phyloP scores from a whole-genome alignment of 306 rosid species.

The Acacia confusa region DNA sequence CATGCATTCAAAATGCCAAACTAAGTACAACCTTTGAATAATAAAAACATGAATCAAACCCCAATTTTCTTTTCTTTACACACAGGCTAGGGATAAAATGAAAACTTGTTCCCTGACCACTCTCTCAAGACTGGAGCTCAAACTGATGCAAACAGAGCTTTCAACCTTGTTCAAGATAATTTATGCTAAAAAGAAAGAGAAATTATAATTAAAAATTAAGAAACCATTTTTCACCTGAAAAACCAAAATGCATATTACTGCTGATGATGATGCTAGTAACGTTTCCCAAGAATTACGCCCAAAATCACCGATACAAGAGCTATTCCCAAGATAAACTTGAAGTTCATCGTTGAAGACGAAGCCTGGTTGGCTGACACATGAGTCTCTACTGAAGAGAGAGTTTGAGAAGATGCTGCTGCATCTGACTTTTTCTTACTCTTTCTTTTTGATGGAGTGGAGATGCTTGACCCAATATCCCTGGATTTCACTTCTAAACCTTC shows the following conservation, averaged over 20 bases:
- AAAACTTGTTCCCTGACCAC: conserved; percentile 67
- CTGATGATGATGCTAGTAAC: conserved; percentile 46
- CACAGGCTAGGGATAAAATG: conserved; percentile 56
- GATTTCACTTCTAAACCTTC: conserved; percentile 69
- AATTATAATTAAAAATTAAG: neutral
- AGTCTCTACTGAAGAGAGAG: conserved; percentile 52
- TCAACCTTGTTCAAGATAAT: conserved; percentile 38
- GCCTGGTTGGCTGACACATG: conserved; percentile 42
- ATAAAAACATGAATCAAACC: conserved; percentile 39
- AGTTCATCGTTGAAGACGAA: conserved; percentile 50
- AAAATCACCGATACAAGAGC: conserved; percentile 72
- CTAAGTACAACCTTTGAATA: conserved; percentile 34
- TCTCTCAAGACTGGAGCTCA: conserved; percentile 36
- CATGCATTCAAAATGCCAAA: conserved; percentile 30
- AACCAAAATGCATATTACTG: conserved; percentile 25
- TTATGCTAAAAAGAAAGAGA: conserved; percentile 10
- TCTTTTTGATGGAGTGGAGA: conserved; percentile 70
- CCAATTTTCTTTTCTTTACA: conserved; percentile 48
- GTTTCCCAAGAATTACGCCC: conserved; percentile 86
- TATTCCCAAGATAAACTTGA: conserved; percentile 66
- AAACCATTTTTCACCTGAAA: conserved; percentile 17
- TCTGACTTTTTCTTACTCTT: conserved; percentile 82
- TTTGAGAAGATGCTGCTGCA: conserved; percentile 50
- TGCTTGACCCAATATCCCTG: conserved; percentile 72
- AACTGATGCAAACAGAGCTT: conserved; percentile 52